Conservation (phyloP, 257 asterid genomes). For the Jasminum sambac region DNA sequence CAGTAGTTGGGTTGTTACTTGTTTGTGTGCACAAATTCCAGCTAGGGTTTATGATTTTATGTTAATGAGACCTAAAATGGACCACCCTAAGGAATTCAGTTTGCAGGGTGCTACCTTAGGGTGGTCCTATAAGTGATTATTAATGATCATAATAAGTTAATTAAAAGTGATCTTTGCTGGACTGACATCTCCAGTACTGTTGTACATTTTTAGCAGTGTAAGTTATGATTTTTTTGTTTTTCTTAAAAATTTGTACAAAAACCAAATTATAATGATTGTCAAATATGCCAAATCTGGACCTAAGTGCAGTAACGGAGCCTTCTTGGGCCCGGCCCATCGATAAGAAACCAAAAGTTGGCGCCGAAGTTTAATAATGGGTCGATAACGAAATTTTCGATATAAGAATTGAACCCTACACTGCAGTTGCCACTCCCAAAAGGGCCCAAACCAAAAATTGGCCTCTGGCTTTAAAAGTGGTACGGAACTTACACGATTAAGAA, state of each 20-base stretch:
- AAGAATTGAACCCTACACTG: no score
- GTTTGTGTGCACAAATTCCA: neutral
- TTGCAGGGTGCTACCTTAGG: slow-evolving; percentile 30
- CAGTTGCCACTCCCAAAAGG: no score
- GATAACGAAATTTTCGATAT: no score
- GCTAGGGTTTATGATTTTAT: neutral
- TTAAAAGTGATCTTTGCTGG: neutral
- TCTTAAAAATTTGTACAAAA: neutral
- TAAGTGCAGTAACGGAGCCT: no score
- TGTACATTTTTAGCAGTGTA: neutral
- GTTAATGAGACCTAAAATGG: slow-evolving; percentile 33
- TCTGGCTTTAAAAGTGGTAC: no score
- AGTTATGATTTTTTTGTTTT: neutral
- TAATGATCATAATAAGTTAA: slow-evolving; percentile 10
- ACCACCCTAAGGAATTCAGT: slow-evolving; percentile 35
- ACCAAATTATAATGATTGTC: no score
- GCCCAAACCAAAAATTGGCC: no score
- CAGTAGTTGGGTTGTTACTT: neutral
- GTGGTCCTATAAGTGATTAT: slow-evolving; percentile 41
- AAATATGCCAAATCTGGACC: no score
- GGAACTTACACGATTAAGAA: no score
- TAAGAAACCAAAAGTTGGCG: no score
- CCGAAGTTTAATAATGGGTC: no score
- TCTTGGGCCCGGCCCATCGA: no score
- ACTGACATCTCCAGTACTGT: neutral